phyloP scores from a whole-genome alignment of 129 eudicot genomes.

The Centaurea solstitialis region DNA sequence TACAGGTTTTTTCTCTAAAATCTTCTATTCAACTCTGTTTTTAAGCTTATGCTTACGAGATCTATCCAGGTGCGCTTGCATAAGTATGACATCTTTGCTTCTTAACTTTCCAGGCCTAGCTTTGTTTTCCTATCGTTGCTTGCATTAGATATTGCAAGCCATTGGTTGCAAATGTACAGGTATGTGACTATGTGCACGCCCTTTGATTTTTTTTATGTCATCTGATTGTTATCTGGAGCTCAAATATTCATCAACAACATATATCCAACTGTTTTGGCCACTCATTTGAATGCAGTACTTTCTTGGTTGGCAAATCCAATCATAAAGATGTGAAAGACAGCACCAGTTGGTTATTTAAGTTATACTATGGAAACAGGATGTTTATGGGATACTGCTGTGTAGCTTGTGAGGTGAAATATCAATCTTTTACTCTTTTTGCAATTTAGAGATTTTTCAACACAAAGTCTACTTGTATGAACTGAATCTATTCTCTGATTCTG shows the following conservation, averaged over 20 bases:
- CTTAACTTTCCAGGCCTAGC: constrained; percentile 71
- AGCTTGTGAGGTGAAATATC: constrained; percentile 79
- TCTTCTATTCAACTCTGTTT: not conserved
- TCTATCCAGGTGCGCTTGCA: not conserved
- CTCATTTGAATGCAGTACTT: constrained; percentile 62
- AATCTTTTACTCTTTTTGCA: not conserved
- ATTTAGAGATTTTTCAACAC: not conserved
- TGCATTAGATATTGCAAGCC: constrained; percentile 95
- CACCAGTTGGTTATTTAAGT: constrained; percentile 84
- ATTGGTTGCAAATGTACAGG: constrained; percentile 99
- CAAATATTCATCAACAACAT: not conserved
- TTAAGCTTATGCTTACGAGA: not conserved
- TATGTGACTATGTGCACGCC: constrained; percentile 50
- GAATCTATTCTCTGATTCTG: constrained; percentile 5
- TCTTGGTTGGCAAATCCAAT: constrained; percentile 88
- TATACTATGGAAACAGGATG: constrained; percentile 82
- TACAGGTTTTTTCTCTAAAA: constrained; percentile 58
- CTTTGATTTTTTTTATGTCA: not conserved
- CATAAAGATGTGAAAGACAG: constrained; percentile 98
- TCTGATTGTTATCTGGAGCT: not conserved
- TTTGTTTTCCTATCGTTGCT: constrained; percentile 84
- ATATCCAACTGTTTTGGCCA: constrained; percentile 1
- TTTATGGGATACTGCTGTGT: constrained; percentile 93
- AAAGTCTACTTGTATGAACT: constrained; percentile 12
- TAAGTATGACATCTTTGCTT: constrained; percentile 2